Evolutionary conservation across 2,329 filamentous ascomycete species (phyloP).

Genomic region (Fusarium napiforme): DNA sequence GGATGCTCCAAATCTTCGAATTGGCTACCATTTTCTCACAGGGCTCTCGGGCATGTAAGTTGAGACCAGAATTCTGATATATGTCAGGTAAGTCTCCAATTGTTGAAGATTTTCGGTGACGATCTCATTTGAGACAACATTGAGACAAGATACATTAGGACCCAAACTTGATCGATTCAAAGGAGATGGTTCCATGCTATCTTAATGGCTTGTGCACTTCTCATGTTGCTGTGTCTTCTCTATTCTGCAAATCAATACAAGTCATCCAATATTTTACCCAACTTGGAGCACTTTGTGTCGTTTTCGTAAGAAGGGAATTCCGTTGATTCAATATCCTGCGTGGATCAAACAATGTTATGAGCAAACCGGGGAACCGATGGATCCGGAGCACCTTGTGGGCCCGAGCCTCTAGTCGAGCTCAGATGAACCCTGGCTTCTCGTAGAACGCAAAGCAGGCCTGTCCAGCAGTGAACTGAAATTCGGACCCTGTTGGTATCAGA

Average conservation of each 20-base stretch:
- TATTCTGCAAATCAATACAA: neutral
- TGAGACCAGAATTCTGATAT: slow-evolving; percentile 14
- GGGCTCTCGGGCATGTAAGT: slow-evolving; percentile 24
- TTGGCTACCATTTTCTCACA: slow-evolving; percentile 27
- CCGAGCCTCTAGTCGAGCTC: slow-evolving; percentile 24
- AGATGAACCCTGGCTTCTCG: slow-evolving; percentile 22
- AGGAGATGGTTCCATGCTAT: neutral
- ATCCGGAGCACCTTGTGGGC: slow-evolving; percentile 40
- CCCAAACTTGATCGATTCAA: neutral
- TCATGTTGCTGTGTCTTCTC: neutral
- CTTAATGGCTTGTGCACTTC: neutral
- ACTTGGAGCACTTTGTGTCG: neutral
- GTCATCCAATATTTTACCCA: neutral
- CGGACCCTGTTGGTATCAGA: slow-evolving; percentile 23
- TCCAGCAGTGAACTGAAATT: slow-evolving; percentile 11
- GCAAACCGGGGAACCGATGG: slow-evolving; percentile 41
- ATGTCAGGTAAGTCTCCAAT: slow-evolving; percentile 2
- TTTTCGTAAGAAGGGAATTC: neutral
- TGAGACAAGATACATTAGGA: slow-evolving; percentile 2
- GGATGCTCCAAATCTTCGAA: slow-evolving; percentile 25
- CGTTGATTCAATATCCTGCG: neutral
- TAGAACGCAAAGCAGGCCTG: neutral
- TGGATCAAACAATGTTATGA: slow-evolving; percentile 34
- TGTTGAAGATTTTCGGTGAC: slow-evolving; percentile 8
- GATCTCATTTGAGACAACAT: slow-evolving; percentile 16